phyloP scores from a whole-genome alignment of 75 land plant genomes.

The Larix kaempferi region DNA sequence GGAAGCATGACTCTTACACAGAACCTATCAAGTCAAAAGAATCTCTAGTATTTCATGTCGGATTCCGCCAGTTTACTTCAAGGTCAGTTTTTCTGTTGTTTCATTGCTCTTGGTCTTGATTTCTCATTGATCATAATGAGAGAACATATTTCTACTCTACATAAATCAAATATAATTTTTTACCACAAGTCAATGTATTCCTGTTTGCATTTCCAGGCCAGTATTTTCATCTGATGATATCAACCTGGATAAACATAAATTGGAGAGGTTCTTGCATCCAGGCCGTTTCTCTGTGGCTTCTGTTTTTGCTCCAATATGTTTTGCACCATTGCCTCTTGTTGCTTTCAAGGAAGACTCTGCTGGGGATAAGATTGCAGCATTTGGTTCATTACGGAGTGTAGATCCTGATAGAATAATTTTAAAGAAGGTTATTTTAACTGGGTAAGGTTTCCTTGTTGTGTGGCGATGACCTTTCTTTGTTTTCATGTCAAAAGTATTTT shows the following conservation, averaged over 20 bases:
- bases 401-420: conserved; percentile 80
- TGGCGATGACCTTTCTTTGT: background rate
- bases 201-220: conserved; percentile 53
- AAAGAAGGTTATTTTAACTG: conserved; percentile 86
- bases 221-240: conserved; percentile 86
- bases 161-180: background rate
- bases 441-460: conserved; percentile 40
- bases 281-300: conserved; percentile 89
- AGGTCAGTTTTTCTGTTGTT: conserved; percentile 41
- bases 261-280: conserved; percentile 94
- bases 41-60: conserved; percentile 75
- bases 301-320: conserved; percentile 77
- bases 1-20: conserved; percentile 69
- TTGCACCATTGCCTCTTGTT: conserved; percentile 72
- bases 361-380: conserved; percentile 58
- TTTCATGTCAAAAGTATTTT: background rate
- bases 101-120: background rate
- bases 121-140: background rate
- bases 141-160: background rate
- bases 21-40: conserved; percentile 92
- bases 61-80: conserved; percentile 76
- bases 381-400: conserved; percentile 71
- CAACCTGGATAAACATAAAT: conserved; percentile 89
- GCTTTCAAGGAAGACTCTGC: conserved; percentile 42
- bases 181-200: background rate